Evolutionary conservation across 2,329 filamentous ascomycete species (phyloP).

Genomic region (Clonostachys solani): DNA sequence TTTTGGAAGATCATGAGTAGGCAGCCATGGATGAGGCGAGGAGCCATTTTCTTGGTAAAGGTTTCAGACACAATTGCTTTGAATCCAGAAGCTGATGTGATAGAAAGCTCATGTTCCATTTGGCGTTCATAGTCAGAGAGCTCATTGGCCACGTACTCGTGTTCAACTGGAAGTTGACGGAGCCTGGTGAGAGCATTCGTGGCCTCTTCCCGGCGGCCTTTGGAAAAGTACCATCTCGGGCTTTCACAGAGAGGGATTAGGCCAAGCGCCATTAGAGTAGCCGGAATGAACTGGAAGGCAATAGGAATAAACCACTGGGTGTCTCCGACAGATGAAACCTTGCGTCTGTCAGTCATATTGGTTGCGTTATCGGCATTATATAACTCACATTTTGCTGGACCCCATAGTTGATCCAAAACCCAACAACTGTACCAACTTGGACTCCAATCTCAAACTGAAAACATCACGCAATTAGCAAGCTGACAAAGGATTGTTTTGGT

Average conservation of each 20-base stretch:
- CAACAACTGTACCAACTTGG: slow-evolving; percentile 42
- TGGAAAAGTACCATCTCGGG: slow-evolving; percentile 33
- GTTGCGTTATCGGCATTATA: too few species aligned
- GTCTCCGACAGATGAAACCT: not conserved
- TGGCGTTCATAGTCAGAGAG: slow-evolving; percentile 33
- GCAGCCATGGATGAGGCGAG: too few species aligned
- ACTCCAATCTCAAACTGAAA: slow-evolving; percentile 39
- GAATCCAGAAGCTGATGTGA: slow-evolving; percentile 21
- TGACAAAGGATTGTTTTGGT: too few species aligned
- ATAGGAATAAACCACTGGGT: slow-evolving; percentile 35
- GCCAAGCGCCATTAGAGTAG: slow-evolving; percentile 19
- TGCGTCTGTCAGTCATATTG: too few species aligned
- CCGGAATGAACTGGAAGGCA: slow-evolving; percentile 34
- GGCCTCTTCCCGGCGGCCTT: slow-evolving; percentile 20
- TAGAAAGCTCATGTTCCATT: slow-evolving; percentile 54
- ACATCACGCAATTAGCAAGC: too few species aligned
- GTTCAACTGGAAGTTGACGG: slow-evolving; percentile 11
- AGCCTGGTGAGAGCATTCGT: slow-evolving; percentile 10
- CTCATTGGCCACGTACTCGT: slow-evolving; percentile 29
- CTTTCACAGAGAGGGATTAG: slow-evolving; percentile 27
- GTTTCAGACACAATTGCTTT: too few species aligned
- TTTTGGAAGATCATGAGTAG: too few species aligned
- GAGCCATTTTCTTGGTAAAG: too few species aligned
- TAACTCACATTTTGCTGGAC: slow-evolving; percentile 6
- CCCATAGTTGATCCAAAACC: slow-evolving; percentile 28